Evolutionary conservation across 176 grass and related monocot genomes (phyloP), one percentile per base, ranked within the genome.

Genomic region (Ensete glaucum): DNA sequence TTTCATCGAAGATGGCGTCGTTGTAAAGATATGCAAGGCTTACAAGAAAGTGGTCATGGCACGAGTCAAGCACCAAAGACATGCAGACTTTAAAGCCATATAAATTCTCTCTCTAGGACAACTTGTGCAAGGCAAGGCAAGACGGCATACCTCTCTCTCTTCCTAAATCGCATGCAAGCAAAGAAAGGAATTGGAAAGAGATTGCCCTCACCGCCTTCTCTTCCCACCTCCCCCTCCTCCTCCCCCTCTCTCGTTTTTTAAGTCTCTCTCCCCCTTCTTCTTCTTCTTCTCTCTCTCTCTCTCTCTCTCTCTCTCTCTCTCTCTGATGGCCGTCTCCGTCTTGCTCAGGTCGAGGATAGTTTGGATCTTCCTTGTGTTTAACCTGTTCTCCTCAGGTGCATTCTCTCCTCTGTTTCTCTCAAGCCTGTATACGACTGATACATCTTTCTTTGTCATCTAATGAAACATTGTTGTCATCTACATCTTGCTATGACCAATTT

Each of bases 111-210:
- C 54, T 73, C 51, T 67, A 74, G 52, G 52, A 48, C 78, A 83
- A 84, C 52, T 73, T 73, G 71, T 81, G 71, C 34, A 65, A 73
- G 76, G 66, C 59, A 56, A 64, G 60, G 67, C 54, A 14, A 11
- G 52, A 56, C 11, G 48, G 6, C 73, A 52, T 9, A 25, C 66
- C 17, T 73, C 78, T 51, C 82, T 82, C 82, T 82, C 69, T 58
- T 63, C 77, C 81, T 83, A 70, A 89, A 68, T 80, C 82, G 71
- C 86, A 90, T 75, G 51, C 88, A 91, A 91, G 91, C 83, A 99
- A 99, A 99, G 95, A 57, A 99, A 99, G 78, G 96, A 91, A 99
- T 82, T 78, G 29, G 26, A 62, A 62, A 52, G 19, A 69, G 65
- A 82, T 71, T 62, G 27, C 17, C 67, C 50, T 72, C 10, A 59